A percentile compares a stretch with the other conserved stretches of the same genome.
These are phyloP conservation scores for Fusarium nygamai DNA, from an alignment of 2,329 filamentous ascomycete genomes.

Conservation along the genomic window DNA sequence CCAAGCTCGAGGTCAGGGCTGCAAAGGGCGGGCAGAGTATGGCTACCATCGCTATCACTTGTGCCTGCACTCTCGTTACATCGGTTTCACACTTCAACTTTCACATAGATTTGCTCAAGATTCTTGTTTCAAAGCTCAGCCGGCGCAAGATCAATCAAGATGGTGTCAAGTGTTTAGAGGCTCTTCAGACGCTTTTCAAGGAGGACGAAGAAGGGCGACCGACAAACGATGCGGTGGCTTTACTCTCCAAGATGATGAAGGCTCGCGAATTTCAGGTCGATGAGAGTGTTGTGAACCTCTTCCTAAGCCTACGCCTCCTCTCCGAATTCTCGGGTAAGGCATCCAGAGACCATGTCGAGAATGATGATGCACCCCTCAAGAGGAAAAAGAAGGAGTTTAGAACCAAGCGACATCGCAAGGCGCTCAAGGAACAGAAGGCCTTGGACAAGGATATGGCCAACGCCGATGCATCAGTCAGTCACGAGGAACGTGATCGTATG, in stretches of 20 bases:
- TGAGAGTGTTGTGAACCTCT: constrained; percentile 88
- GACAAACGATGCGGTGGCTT: constrained; percentile 84
- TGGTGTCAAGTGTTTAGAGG: constrained; percentile 79
- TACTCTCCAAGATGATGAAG: constrained; percentile 96
- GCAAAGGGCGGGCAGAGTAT: constrained; percentile 60
- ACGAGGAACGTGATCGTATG: constrained; percentile 93
- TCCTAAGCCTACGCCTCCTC: constrained; percentile 87
- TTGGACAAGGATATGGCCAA: constrained; percentile 94
- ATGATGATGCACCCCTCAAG: constrained; percentile 65
- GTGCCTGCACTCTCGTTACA: constrained; percentile 81
- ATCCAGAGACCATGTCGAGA: constrained; percentile 79
- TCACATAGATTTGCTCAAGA: constrained; percentile 84
- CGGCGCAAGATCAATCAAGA: constrained; percentile 76
- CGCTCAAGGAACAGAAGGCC: constrained; percentile 83
- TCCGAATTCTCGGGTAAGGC: constrained; percentile 88
- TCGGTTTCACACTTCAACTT: constrained; percentile 98
- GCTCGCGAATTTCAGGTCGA: constrained; percentile 83
- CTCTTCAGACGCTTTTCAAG: constrained; percentile 82
- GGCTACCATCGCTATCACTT: constrained; percentile 82
- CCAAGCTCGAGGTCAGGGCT: constrained; percentile 63
- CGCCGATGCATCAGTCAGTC: constrained; percentile 88
- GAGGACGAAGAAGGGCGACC: constrained; percentile 91
- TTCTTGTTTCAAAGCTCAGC: constrained; percentile 85
- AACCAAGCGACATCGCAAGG: constrained; percentile 87
- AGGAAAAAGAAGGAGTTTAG: constrained; percentile 80